These are phyloP conservation scores for Astrephomene gubernaculifera DNA, from an alignment of 139 green algal species.

Conservation along the genomic window DNA sequence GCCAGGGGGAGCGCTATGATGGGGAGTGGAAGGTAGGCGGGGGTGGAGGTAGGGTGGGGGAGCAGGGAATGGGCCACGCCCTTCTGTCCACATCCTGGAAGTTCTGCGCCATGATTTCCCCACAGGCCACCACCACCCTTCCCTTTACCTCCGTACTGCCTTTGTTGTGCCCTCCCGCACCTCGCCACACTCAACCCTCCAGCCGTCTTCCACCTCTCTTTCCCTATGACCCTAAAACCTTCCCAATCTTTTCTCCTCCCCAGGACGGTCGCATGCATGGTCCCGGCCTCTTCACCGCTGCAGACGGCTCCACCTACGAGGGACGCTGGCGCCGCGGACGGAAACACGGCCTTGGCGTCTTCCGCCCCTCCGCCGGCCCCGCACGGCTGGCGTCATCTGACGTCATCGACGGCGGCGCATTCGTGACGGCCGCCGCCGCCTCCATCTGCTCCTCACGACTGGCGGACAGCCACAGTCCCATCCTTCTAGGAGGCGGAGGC, in stretches of 20 bases:
- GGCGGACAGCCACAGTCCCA: not conserved
- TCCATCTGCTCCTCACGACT: too few relatives aligned
- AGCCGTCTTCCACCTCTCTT: not conserved
- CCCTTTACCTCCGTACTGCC: not conserved
- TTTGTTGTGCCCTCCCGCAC: too few relatives aligned
- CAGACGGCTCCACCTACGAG: constrained; percentile 78
- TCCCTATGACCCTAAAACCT: not conserved
- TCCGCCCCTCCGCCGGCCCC: not conserved
- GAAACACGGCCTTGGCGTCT: constrained; percentile 83
- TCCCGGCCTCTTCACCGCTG: constrained; percentile 80
- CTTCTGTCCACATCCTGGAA: too few relatives aligned
- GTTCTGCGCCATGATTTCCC: too few relatives aligned
- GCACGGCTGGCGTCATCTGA: too few relatives aligned
- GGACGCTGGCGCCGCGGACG: constrained; percentile 78
- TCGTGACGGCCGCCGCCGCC: too few relatives aligned
- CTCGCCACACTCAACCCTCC: too few relatives aligned
- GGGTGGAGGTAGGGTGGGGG: not conserved
- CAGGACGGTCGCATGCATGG: constrained; percentile 77
- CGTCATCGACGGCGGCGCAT: too few relatives aligned
- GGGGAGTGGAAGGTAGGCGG: constrained; percentile 81
- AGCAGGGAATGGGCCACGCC: not conserved
- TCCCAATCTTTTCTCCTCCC: not conserved
- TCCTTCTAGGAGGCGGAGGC: too few relatives aligned
- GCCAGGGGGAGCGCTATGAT: constrained; percentile 88
- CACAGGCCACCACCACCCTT: too few relatives aligned